Percentiles rank a stretch among this genome's conserved stretches.
phyloP scores from a whole-genome alignment of 148 eudicot genomes.

The Selenicereus undatus region DNA sequence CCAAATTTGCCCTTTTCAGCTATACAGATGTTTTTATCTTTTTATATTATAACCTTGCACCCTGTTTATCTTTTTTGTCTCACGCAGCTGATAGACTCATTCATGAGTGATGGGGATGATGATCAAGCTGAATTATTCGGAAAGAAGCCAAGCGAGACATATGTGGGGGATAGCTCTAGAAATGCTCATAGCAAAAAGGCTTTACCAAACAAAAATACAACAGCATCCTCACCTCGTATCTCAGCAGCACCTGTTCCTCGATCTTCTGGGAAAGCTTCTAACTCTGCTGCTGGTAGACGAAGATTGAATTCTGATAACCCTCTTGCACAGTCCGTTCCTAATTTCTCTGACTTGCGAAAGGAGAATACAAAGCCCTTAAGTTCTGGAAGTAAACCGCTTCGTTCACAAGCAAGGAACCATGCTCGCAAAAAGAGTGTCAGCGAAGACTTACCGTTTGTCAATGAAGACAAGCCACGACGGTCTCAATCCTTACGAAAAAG shows the following conservation, averaged over 20 bases:
- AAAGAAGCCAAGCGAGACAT: slow-evolving; percentile 41
- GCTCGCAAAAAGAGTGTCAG: slow-evolving; percentile 59
- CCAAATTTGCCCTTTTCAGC: too few species aligned
- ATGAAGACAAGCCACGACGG: slow-evolving; percentile 69
- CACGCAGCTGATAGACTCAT: slow-evolving; percentile 54
- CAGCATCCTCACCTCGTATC: slow-evolving; percentile 63
- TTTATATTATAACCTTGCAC: neutral
- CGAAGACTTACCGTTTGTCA: slow-evolving; percentile 49
- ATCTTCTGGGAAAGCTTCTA: slow-evolving; percentile 55
- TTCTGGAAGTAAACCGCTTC: slow-evolving; percentile 51
- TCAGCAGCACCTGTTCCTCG: slow-evolving; percentile 45
- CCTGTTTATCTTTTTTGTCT: slow-evolving; percentile 10
- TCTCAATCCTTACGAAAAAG: slow-evolving; percentile 55
- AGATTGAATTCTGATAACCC: slow-evolving; percentile 76
- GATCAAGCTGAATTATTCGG: slow-evolving; percentile 49
- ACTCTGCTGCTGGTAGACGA: slow-evolving; percentile 52
- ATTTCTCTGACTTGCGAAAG: slow-evolving; percentile 80
- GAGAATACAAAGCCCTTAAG: slow-evolving; percentile 77
- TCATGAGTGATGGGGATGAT: slow-evolving; percentile 64
- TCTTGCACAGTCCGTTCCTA: slow-evolving; percentile 89
- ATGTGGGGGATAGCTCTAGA: slow-evolving; percentile 43
- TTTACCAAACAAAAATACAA: slow-evolving; percentile 36
- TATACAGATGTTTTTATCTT: too few species aligned
- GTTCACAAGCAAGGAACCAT: slow-evolving; percentile 62
- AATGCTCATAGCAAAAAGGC: slow-evolving; percentile 48